Conservation (phyloP, 2,329 filamentous ascomycete species). For the Rhynchosporium agropyri region DNA sequence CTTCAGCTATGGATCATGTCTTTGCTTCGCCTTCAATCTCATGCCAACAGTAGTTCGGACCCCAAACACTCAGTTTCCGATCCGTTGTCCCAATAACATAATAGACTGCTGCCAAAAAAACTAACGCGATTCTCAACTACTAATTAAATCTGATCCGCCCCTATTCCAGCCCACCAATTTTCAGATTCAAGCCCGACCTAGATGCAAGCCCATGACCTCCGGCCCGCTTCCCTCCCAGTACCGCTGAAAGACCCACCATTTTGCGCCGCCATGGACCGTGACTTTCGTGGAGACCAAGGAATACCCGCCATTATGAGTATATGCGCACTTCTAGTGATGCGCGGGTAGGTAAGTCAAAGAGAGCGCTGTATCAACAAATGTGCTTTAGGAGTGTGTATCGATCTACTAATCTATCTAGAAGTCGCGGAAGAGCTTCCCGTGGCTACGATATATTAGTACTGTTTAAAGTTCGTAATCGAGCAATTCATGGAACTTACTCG, state of each 20-base stretch:
- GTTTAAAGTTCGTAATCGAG: too few species aligned
- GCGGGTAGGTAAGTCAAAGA: constrained; percentile 20
- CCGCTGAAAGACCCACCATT: constrained; percentile 32
- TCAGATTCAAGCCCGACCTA: not conserved
- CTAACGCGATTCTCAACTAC: constrained; percentile 4
- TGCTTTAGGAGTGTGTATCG: not conserved
- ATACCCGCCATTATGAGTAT: constrained; percentile 27
- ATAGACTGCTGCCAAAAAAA: constrained; percentile 12
- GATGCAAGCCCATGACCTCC: constrained; percentile 5
- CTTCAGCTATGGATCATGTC: constrained; percentile 6
- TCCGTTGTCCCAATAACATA: not conserved
- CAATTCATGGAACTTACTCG: constrained; percentile 66
- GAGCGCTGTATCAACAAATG: constrained; percentile 22
- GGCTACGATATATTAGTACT: constrained; percentile 21
- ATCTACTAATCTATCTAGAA: constrained; percentile 20
- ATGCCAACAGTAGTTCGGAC: not conserved
- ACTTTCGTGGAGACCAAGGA: constrained; percentile 19
- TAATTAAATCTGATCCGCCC: constrained; percentile 2
- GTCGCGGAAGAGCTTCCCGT: constrained; percentile 34
- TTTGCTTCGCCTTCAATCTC: not conserved
- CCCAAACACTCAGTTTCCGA: constrained; percentile 2
- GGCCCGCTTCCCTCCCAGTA: constrained; percentile 17
- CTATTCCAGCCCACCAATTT: not conserved
- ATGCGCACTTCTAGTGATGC: constrained; percentile 30
- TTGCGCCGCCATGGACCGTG: constrained; percentile 23